Evolutionary conservation across 2,329 filamentous ascomycete genomes (phyloP), one percentile per base, ranked within the genome.

Genomic region (Hypoxylon sp.): DNA sequence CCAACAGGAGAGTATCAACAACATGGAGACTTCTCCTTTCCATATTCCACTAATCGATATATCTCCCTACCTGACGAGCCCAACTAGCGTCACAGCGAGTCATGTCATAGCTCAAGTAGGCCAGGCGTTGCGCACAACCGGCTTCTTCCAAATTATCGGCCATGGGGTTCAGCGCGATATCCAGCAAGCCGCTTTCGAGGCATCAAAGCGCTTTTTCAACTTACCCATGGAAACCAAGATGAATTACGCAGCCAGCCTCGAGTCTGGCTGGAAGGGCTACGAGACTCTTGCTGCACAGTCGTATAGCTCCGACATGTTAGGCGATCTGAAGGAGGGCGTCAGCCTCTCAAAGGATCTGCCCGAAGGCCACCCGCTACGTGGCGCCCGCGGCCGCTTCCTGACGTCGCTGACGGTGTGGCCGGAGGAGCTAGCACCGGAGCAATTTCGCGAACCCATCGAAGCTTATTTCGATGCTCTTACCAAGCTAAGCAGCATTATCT

Each of bases 61-160:
- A 27, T 27, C 24, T 5, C 24, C 24, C 24, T 27, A 27, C 24
- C 24, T 27, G 24, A 27, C 24, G 3, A 27, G 5, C 24, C 24
- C 24, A 27, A 27, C 24, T 27, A 27, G 24, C 24, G 24, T 27
- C 24, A 27, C 24, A 27, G 3, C 24, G 24, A 27, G 24, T 5
- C 5, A 27, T 27, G 24, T 27, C 24, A 27, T 27, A 27, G 24
- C 24, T 5, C 24, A 27, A 27, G 24, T 27, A 27, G 3, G 24
- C 24, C 24, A 27, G 24, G 24, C 24, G 3, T 27, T 27, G 24
- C 24, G 5, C 24, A 27, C 24, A 21, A 19, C 44, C 10, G 44
- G 44, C 3, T 47, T 47, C 44, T 47, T 47, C 44, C 44, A 47
- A 21, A 47, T 47, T 10, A 47, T 11, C 10, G 44, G 44, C 10